Base-by-base conservation (phyloP, 306 rosid species). In the Cicer chorassanicum region DNA sequence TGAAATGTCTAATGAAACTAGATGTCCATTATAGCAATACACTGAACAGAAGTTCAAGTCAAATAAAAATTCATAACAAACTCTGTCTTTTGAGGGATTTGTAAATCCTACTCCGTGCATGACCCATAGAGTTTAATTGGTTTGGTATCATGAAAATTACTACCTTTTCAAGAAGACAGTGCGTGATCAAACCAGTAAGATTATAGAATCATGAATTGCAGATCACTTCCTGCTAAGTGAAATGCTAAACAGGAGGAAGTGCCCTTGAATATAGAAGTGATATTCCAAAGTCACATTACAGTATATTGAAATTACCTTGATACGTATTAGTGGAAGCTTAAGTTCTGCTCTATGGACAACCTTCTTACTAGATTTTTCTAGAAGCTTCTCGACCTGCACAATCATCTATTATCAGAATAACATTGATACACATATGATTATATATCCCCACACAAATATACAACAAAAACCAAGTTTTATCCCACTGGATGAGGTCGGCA, bases 271-370 rank as follows among this genome's bases (percentile, higher is more conserved):
- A 21, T 46, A 41, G 40, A 68, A 18, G 66, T 39, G 36, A 41
- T n/a, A 46, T 77, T 77, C 49, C 55, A 40, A 76, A 73, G 53
- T 45, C 46, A 40, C 1, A 34, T 2, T 36, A 60, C 43, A 53
- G 46, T 29, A 57, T 19, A 40, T 34, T 65, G 49, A 77, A 75
- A 66, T 84, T 86, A 94, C 99, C 97, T 94, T 92, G 85, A 94
- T 77, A 21, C 97, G 93, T 74, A 94, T 84, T 50, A 94, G 86
- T 68, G 99, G 99, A 82, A 94, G 97, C 83, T 90, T 88, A 76
- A 83, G 82, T 81, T 88, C 95, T 76, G 90, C 81, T 79, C 79
- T 77, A 70, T 65, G 87, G 68, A 81, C 88, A 54, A 60, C 88
- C 73, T 78, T 85, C 87, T 84, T 90, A 71, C 83, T 84, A 50